Evolutionary conservation across 2,329 filamentous ascomycete genomes (phyloP), one percentile per base, ranked within the genome.

Genomic region (Diaporthe velutina): DNA sequence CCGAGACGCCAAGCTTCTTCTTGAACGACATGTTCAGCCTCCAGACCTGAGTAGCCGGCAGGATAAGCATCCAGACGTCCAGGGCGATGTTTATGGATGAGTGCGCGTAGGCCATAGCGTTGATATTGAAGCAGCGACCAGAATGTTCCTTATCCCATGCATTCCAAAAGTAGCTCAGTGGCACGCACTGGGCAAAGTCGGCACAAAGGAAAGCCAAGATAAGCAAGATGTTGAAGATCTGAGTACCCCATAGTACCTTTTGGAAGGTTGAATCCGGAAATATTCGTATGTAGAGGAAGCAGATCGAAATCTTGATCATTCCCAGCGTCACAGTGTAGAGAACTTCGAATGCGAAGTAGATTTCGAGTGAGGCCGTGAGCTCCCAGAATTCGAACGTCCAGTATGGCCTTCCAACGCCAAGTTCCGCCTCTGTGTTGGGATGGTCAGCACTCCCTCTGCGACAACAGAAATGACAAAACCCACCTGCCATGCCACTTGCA

Each of bases 1-100:
- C 76, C 0, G 78, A 79, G 10, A 86, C 78, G 6, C 79, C 82
- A 25, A 84, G 71, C 76, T 85, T 86, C 74, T 86, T 84, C 61
- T 83, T 84, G 57, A 74, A 78, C 0, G 84, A 84, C 75, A 86
- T 80, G 67, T 84, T 83, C 9, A 86, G 78, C 35, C 79, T 80
- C 75, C 83, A 80, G n/a, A 86, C 79, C 13, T 85, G 82, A 4
- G 80, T 80, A 73, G 85, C 81, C 1, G 85, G 85, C 7, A 86
- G 78, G 4, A 80, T 77, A 71, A 83, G 84, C 54, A 84, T 84
- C 35, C 84, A 71, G 10, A 86, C 60, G 77, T 86, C 83, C 22
- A 84, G 84, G 40, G 83, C 61, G 71, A 86, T 84, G 77, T 85
- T 85, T 35, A 85, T 78, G 7, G 80, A 83, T 0, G 84, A 83